These are phyloP conservation scores for Zarea fungicola DNA, from an alignment of 2,329 filamentous ascomycete genomes.

Conservation along the genomic window DNA sequence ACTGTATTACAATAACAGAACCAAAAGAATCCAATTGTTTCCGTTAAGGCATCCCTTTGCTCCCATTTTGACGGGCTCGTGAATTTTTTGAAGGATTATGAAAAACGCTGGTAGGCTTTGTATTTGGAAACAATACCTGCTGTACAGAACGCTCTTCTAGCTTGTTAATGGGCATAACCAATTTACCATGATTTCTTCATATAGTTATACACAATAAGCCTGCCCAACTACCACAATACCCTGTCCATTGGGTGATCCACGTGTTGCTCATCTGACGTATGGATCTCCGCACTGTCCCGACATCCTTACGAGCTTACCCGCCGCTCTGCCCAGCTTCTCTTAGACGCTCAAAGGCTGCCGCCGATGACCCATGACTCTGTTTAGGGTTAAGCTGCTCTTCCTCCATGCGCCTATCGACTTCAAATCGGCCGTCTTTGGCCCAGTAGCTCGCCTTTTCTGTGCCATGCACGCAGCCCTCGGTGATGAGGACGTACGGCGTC, in stretches of 20 bases:
- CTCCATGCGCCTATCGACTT: conserved; percentile 61
- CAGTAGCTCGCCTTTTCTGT: conserved; percentile 56
- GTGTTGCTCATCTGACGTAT: no score
- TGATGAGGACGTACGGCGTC: conserved; percentile 69
- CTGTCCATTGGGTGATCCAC: no score
- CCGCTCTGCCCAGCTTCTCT: conserved; percentile 44
- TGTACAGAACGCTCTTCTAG: no score
- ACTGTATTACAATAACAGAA: conserved; percentile 39
- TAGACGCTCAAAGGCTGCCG: conserved; percentile 35
- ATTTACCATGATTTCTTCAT: neutral
- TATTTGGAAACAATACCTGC: no score
- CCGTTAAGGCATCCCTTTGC: no score
- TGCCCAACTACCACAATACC: no score
- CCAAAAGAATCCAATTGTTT: conserved; percentile 20
- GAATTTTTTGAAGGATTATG: no score
- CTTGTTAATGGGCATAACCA: no score
- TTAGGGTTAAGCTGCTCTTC: conserved; percentile 49
- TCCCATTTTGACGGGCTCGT: no score
- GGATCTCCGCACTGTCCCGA: no score
- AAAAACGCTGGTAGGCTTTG: neutral
- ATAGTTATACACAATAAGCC: no score
- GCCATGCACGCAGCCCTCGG: conserved; percentile 61
- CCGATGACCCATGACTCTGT: no score
- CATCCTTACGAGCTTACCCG: conserved; percentile 27
- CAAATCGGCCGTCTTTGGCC: conserved; percentile 65